Percentiles rank a stretch among this genome's conserved stretches.
Evolutionary conservation across 805 yeast genomes (phyloP).

Genomic region (Myxozyma geophila): DNA sequence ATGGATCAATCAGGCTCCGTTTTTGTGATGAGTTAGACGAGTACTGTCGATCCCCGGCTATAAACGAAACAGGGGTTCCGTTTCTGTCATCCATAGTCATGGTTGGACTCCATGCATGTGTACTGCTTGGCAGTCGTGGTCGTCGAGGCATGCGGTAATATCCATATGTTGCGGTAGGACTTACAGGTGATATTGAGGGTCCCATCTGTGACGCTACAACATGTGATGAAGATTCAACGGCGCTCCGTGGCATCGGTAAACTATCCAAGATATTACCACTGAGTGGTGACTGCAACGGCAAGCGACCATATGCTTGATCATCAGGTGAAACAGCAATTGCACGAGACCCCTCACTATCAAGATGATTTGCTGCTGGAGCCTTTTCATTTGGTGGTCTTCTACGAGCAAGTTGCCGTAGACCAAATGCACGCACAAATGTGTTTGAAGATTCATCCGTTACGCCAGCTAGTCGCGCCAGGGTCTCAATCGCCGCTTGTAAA

Average conservation of each 20-base stretch:
- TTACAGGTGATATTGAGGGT: constrained; percentile 20
- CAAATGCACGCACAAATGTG: constrained; percentile 32
- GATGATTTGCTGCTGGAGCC: background rate
- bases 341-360: constrained; percentile 1
- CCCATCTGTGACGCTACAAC: background rate
- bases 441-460: constrained; percentile 20
- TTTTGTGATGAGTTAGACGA: constrained; percentile 2
- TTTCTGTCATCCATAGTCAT: background rate
- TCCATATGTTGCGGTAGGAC: constrained; percentile 26
- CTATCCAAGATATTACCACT: constrained; percentile 12
- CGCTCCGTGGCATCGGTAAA: constrained; percentile 6
- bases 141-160: constrained; percentile 34
- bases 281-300: constrained; percentile 8
- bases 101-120: constrained; percentile 3
- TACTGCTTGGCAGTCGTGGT: constrained; percentile 7
- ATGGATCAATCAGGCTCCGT: background rate
- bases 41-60: background rate
- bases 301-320: constrained; percentile 3
- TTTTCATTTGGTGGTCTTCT: constrained; percentile 29
- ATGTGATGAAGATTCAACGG: background rate
- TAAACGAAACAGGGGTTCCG: background rate
- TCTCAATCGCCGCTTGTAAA: constrained; percentile 41
- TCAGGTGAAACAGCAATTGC: constrained; percentile 1
- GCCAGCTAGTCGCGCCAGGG: constrained; percentile 29
- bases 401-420: constrained; percentile 36